phyloP scores from a whole-genome alignment of 2,329 filamentous ascomycete species.

The Aspergillus spinulosporus region DNA sequence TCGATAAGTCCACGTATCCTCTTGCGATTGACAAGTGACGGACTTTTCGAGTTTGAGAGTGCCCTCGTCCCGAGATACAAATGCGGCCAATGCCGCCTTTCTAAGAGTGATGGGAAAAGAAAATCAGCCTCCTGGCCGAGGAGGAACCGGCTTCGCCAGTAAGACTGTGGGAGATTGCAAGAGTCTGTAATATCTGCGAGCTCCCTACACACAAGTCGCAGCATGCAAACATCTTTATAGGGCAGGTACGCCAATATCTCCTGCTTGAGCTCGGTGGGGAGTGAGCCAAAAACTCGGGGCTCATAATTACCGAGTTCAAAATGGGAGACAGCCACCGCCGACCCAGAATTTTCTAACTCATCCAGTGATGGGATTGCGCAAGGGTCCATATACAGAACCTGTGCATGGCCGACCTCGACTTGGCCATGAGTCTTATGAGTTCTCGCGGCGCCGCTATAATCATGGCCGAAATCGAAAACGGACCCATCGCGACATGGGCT shows the following conservation, averaged over 20 bases:
- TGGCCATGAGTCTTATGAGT: neutral
- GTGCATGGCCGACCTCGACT: neutral
- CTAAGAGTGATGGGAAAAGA: slow-evolving; percentile 11
- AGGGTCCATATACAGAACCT: slow-evolving; percentile 14
- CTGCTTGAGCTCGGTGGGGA: slow-evolving; percentile 4
- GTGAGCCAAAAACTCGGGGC: neutral
- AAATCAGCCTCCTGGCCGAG: slow-evolving; percentile 17
- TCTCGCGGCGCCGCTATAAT: slow-evolving; percentile 15
- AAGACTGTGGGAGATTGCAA: slow-evolving; percentile 16
- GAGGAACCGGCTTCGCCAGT: slow-evolving; percentile 19
- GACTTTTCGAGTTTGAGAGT: neutral
- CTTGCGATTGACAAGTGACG: slow-evolving; percentile 13
- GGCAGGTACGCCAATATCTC: slow-evolving; percentile 15
- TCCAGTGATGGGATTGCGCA: slow-evolving; percentile 4
- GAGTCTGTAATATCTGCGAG: neutral
- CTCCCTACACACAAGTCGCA: slow-evolving; percentile 10
- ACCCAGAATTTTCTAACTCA: neutral
- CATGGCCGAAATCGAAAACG: slow-evolving; percentile 19
- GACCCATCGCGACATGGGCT: slow-evolving; percentile 9
- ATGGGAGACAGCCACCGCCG: neutral
- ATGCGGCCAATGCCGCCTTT: slow-evolving; percentile 14
- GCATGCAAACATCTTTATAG: neutral
- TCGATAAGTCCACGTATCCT: slow-evolving; percentile 17
- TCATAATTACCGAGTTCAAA: neutral
- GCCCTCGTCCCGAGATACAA: slow-evolving; percentile 10